phyloP scores from a whole-genome alignment of 345 rosid genomes.

The Melastoma malabathricum region DNA sequence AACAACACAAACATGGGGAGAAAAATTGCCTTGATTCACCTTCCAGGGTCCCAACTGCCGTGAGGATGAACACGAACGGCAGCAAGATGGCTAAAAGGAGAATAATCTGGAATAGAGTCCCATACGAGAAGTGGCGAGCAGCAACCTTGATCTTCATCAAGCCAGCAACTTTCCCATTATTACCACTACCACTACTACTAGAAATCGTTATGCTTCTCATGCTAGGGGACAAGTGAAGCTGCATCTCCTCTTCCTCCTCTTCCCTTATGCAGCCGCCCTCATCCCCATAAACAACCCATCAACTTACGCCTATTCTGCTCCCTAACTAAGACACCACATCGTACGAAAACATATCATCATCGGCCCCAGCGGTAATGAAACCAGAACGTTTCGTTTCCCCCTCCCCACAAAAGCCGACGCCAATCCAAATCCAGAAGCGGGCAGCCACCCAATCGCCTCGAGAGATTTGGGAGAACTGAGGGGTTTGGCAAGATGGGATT shows the following conservation, averaged over 20 bases:
- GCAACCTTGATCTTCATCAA: constrained; percentile 99
- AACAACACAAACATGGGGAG: constrained; percentile 11
- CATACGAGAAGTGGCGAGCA: constrained; percentile 97
- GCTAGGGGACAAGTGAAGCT: constrained; percentile 99
- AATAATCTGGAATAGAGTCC: constrained; percentile 91
- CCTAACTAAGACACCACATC: too few relatives aligned
- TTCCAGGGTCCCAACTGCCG: constrained; percentile 97
- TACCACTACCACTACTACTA: constrained; percentile 24
- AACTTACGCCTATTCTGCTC: too few relatives aligned
- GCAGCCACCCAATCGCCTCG: too few relatives aligned
- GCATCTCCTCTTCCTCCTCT: constrained; percentile 56
- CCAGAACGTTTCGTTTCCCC: too few relatives aligned
- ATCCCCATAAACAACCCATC: too few relatives aligned
- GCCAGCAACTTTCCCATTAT: constrained; percentile 45
- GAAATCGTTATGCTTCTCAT: constrained; percentile 99
- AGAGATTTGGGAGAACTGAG: too few relatives aligned
- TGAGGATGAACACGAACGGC: constrained; percentile 97
- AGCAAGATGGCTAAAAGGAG: constrained; percentile 91
- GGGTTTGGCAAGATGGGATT: too few relatives aligned
- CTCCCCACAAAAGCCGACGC: too few relatives aligned
- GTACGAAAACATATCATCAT: too few relatives aligned
- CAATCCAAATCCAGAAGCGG: too few relatives aligned
- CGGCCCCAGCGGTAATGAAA: too few relatives aligned
- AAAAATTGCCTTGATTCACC: constrained; percentile 99
- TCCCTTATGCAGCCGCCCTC: neutral